phyloP scores from a whole-genome alignment of 139 green algal species.

The Chlamydomonas sp. region DNA sequence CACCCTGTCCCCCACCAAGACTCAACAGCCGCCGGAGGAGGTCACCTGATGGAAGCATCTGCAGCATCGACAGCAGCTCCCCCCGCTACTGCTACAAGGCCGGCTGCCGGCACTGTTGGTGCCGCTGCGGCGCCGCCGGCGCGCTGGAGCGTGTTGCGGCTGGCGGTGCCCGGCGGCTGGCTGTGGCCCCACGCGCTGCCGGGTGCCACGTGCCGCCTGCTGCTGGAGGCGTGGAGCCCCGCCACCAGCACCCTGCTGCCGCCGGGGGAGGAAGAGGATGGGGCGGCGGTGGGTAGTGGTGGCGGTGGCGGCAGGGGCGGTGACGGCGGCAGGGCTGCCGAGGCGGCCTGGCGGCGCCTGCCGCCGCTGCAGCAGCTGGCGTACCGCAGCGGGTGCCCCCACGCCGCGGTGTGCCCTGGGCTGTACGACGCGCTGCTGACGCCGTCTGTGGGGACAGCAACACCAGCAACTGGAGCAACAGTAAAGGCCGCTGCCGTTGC shows the following conservation, averaged over 20 bases:
- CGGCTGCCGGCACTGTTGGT: not conserved
- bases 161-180: not conserved
- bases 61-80: too few species aligned
- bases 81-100: too few species aligned
- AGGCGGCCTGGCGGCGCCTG: constrained; percentile 1
- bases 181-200: not conserved
- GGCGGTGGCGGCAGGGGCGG: not conserved
- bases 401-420: not conserved
- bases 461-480: not conserved
- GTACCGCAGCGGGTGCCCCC: not conserved
- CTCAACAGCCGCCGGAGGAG: too few species aligned
- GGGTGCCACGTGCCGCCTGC: constrained; percentile 13
- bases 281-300: not conserved
- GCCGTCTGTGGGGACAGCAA: not conserved
- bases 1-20: too few species aligned
- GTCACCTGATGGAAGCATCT: too few species aligned
- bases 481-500: not conserved
- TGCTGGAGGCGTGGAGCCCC: constrained; percentile 14
- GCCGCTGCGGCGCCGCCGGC: not conserved
- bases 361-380: constrained; percentile 32
- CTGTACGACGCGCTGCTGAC: constrained; percentile 19
- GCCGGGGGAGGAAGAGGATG: not conserved
- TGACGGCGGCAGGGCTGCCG: not conserved
- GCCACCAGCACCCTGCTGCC: not conserved
- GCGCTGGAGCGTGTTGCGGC: constrained; percentile 6